Conservation (phyloP, 139 green algal genomes). For the Tetraselmis striata region DNA sequence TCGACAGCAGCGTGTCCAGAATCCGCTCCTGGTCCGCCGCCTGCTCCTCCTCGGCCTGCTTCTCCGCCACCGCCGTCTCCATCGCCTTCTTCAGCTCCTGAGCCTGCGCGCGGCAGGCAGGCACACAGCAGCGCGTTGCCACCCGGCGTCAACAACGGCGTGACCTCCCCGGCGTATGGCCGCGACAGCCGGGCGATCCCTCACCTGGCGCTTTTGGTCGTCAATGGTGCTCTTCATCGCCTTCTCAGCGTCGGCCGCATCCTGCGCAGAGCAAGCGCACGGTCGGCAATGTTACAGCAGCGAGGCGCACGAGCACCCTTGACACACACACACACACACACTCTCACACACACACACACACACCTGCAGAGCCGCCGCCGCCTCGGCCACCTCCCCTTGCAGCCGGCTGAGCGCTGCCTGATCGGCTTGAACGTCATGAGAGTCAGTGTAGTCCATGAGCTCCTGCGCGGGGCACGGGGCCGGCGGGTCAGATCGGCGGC, state of each 20-base stretch:
- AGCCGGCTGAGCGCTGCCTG: neutral
- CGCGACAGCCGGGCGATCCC: no score
- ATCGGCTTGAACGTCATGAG: neutral
- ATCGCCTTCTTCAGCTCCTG: slow-evolving; percentile 31
- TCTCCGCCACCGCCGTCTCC: slow-evolving; percentile 34
- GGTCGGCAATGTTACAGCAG: no score
- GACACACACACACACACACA: no score
- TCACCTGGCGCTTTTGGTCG: slow-evolving; percentile 3
- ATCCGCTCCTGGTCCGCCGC: slow-evolving; percentile 28
- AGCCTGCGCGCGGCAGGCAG: neutral
- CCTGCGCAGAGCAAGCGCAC: no score
- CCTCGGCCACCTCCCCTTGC: slow-evolving; percentile 11
- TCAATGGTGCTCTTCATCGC: slow-evolving; percentile 1
- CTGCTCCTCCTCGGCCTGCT: slow-evolving; percentile 21
- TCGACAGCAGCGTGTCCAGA: slow-evolving; percentile 56
- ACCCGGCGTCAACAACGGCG: neutral
- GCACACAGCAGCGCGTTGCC: neutral
- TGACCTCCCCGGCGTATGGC: no score
- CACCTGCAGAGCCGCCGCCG: neutral
- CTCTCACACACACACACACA: no score
- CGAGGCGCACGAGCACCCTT: no score
- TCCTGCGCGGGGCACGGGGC: neutral
- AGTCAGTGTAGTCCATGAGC: neutral
- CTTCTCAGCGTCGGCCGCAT: neutral
- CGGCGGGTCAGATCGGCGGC: slow-evolving; percentile 4